Conservation (phyloP, 805 yeast species). For the Sugiyamaella valdiviana region DNA sequence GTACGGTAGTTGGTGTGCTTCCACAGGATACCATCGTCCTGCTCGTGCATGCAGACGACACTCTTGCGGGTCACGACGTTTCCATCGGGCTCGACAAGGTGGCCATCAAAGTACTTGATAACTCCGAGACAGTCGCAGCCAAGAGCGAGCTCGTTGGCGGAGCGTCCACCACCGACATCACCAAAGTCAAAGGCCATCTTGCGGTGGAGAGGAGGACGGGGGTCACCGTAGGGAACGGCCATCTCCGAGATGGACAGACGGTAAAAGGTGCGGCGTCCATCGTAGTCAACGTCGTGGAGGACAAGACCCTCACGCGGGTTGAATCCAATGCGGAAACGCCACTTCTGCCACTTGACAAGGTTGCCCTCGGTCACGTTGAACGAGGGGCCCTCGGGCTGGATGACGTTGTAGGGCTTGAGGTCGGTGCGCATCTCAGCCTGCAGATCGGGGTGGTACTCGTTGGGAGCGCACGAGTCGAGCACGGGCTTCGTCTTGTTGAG, state of each 20-base stretch:
- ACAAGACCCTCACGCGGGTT: slow-evolving; percentile 77
- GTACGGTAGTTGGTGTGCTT: slow-evolving; percentile 80
- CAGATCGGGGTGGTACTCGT: slow-evolving; percentile 33
- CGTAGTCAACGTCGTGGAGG: slow-evolving; percentile 62
- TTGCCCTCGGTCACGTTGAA: slow-evolving; percentile 46
- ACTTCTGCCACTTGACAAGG: slow-evolving; percentile 72
- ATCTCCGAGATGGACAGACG: slow-evolving; percentile 70
- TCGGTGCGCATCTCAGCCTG: slow-evolving; percentile 38
- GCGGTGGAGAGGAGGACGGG: slow-evolving; percentile 77
- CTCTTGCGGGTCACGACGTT: slow-evolving; percentile 57
- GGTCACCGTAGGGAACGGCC: slow-evolving; percentile 87
- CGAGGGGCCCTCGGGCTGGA: slow-evolving; percentile 82
- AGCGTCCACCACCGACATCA: slow-evolving; percentile 76
- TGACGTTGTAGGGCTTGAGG: slow-evolving; percentile 67
- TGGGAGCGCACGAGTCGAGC: slow-evolving; percentile 36
- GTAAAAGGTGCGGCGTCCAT: slow-evolving; percentile 71
- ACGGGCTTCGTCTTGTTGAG: slow-evolving; percentile 53
- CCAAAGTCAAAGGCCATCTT: slow-evolving; percentile 85
- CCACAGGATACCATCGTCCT: slow-evolving; percentile 71
- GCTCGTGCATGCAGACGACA: slow-evolving; percentile 79
- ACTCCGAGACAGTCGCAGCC: slow-evolving; percentile 86
- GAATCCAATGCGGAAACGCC: slow-evolving; percentile 69
- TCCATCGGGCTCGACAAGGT: slow-evolving; percentile 54
- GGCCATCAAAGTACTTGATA: slow-evolving; percentile 66
- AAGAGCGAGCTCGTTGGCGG: slow-evolving; percentile 60